These are phyloP conservation scores for Acacia confusa DNA, from an alignment of 306 rosid genomes.

Conservation along the genomic window DNA sequence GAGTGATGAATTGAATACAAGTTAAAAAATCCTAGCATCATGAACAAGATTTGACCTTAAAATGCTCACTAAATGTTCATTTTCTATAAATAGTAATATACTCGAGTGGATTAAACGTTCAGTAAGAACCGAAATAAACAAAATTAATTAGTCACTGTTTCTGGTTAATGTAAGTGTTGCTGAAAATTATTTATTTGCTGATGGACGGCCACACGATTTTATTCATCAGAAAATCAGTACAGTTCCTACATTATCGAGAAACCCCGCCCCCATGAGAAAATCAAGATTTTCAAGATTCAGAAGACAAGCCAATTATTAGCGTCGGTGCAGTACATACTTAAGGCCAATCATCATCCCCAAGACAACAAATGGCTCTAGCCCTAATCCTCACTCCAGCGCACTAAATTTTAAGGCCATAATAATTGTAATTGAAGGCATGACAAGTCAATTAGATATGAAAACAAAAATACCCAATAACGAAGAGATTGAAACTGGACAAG, in stretches of 20 bases:
- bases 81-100: slow-evolving; percentile 7
- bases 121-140: slow-evolving; percentile 1
- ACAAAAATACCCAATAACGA: slow-evolving; percentile 68
- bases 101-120: slow-evolving; percentile 10
- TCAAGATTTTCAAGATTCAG: not conserved
- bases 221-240: not conserved
- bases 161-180: not conserved
- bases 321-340: not conserved
- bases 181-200: not conserved
- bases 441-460: not conserved
- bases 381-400: slow-evolving; percentile 10
- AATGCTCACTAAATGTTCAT: slow-evolving; percentile 20
- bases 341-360: not conserved
- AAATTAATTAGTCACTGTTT: not conserved
- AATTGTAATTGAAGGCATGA: not conserved
- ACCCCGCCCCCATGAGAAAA: not conserved
- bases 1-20: slow-evolving; percentile 31
- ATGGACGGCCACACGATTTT: not conserved
- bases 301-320: not conserved
- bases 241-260: slow-evolving; percentile 21
- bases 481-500: slow-evolving; percentile 72
- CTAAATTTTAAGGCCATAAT: not conserved
- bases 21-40: slow-evolving; percentile 30
- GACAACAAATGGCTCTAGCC: not conserved
- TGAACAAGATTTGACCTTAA: slow-evolving; percentile 4